A percentile compares a stretch with the other conserved stretches of the same genome.
Evolutionary conservation across 352 stramenopile genomes (phyloP).

Genomic region (Globisporangium splendens): DNA sequence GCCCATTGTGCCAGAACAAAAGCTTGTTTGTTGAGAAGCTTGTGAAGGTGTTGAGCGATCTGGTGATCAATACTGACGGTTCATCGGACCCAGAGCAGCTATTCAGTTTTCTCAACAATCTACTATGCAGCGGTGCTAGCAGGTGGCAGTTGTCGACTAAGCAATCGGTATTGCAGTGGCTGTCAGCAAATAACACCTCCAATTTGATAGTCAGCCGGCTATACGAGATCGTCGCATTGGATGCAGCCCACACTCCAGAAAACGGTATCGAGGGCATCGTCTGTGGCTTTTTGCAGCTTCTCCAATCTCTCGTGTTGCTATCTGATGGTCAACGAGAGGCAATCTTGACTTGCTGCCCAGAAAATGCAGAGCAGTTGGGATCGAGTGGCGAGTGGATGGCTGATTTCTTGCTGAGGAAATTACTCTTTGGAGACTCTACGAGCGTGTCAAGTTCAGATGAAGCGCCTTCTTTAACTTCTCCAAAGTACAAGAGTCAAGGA

Average conservation of each 20-base stretch:
- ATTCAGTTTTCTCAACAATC: conserved; percentile 6
- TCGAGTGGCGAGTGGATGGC: conserved; percentile 7
- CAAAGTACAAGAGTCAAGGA: conserved; percentile 7
- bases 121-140: background rate
- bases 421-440: conserved; percentile 10
- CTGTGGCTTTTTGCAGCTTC: conserved; percentile 3
- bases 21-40: conserved; percentile 21
- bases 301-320: conserved; percentile 6
- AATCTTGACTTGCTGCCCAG: background rate
- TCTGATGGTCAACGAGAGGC: conserved; percentile 7
- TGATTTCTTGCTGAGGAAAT: conserved; percentile 14
- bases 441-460: background rate
- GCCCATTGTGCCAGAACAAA: background rate
- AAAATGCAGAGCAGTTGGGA: background rate
- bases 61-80: background rate
- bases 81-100: conserved; percentile 1
- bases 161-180: conserved; percentile 4
- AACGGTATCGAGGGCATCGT: conserved; percentile 2
- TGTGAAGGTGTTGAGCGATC: conserved; percentile 17
- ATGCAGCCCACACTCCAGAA: background rate
- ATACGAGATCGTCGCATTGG: background rate
- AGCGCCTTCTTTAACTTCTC: background rate
- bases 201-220: conserved; percentile 1
- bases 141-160: background rate
- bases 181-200: background rate